Evolutionary conservation across 129 eudicot genomes (phyloP).

Genomic region (Lonicera japonica): DNA sequence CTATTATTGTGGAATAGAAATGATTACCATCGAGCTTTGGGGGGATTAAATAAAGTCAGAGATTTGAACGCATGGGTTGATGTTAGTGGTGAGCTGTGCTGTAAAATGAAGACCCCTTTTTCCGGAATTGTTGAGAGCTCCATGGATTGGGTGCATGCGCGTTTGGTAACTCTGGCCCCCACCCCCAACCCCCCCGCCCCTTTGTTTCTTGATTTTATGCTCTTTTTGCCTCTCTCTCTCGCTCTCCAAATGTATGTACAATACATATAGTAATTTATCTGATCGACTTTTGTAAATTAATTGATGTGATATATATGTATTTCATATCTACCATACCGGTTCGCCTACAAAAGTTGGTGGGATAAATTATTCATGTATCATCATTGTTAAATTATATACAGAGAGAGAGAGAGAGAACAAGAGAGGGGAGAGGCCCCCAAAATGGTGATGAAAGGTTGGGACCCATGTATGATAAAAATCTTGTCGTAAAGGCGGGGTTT

Average conservation of each 20-base stretch:
- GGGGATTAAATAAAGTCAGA: slow-evolving; percentile 17
- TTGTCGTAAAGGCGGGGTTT: slow-evolving; percentile 6
- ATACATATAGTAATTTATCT: no score
- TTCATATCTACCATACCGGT: no score
- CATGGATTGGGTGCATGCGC: slow-evolving; percentile 45
- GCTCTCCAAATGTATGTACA: neutral
- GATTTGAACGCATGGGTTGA: slow-evolving; percentile 27
- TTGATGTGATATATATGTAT: no score
- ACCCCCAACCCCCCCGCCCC: slow-evolving; percentile 23
- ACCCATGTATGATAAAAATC: slow-evolving; percentile 3
- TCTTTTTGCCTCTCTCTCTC: neutral
- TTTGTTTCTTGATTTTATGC: slow-evolving; percentile 2
- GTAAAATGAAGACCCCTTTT: slow-evolving; percentile 24
- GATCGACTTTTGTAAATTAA: no score
- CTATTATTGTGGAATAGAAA: slow-evolving; percentile 25
- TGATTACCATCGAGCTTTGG: slow-evolving; percentile 23
- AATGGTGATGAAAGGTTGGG: neutral
- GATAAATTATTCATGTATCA: neutral
- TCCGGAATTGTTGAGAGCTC: slow-evolving; percentile 15
- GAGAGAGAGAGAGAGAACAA: neutral
- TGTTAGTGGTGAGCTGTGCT: slow-evolving; percentile 26
- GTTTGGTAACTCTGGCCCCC: slow-evolving; percentile 32
- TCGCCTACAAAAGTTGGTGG: neutral
- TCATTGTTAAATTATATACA: no score
- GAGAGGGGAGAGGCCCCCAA: neutral